These are phyloP conservation scores for Pseudoperonospora humuli DNA, from an alignment of 352 stramenopile species.

Conservation along the genomic window DNA sequence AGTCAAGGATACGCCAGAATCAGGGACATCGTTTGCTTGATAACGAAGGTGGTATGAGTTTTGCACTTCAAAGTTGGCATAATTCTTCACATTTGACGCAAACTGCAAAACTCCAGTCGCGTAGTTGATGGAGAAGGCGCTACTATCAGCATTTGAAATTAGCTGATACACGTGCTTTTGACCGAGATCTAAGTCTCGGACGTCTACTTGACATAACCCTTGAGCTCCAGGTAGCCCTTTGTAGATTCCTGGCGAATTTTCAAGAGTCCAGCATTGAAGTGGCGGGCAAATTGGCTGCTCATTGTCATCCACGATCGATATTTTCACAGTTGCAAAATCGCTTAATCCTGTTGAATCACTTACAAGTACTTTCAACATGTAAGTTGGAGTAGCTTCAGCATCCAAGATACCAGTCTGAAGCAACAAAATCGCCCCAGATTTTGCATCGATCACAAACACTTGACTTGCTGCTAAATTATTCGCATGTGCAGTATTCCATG, in stretches of 20 bases:
- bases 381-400: constrained; percentile 1
- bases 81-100: constrained; percentile 7
- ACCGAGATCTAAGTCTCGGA: constrained; percentile 29
- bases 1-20: constrained; percentile 23
- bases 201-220: constrained; percentile 28
- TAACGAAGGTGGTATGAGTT: constrained; percentile 38
- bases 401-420: constrained; percentile 8
- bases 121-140: constrained; percentile 19
- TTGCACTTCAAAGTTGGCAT: constrained; percentile 38
- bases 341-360: constrained; percentile 21
- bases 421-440: constrained; percentile 12
- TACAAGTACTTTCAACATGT: constrained; percentile 5
- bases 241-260: constrained; percentile 35
- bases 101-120: constrained; percentile 29
- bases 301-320: constrained; percentile 43
- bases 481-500: constrained; percentile 3
- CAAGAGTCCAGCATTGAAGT: constrained; percentile 49
- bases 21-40: constrained; percentile 37
- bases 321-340: constrained; percentile 5
- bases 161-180: constrained; percentile 47
- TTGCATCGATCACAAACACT: constrained; percentile 11
- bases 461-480: not conserved
- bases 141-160: constrained; percentile 19
- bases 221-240: constrained; percentile 25
- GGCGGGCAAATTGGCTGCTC: constrained; percentile 32